phyloP scores from a whole-genome alignment of 257 asterid species.

The Fraxinus pennsylvanica region DNA sequence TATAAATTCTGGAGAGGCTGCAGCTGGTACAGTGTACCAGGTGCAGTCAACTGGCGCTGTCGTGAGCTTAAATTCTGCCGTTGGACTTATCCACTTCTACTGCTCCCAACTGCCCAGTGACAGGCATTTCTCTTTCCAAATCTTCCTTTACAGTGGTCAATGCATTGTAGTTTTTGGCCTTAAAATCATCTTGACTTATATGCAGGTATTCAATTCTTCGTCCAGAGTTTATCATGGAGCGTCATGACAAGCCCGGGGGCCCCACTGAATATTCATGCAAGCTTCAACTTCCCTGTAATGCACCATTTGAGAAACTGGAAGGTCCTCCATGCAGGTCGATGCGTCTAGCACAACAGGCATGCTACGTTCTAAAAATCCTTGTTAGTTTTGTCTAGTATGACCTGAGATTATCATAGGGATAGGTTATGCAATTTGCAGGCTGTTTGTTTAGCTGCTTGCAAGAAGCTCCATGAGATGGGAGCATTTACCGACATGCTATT shows the following conservation, averaged over 20 bases:
- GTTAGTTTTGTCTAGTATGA: conserved; percentile 8
- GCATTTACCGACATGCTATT: conserved; percentile 99
- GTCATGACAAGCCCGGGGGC: conserved; percentile 73
- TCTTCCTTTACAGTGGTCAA: not conserved
- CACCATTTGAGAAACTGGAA: conserved; percentile 92
- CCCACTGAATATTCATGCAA: conserved; percentile 87
- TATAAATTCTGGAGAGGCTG: conserved; percentile 55
- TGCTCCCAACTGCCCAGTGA: conserved; percentile 99
- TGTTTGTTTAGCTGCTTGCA: conserved; percentile 98
- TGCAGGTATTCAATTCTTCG: conserved; percentile 91
- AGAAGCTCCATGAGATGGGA: conserved; percentile 99
- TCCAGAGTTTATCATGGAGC: conserved; percentile 92
- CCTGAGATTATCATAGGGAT: conserved; percentile 21
- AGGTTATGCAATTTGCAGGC: conserved; percentile 53
- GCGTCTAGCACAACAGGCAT: conserved; percentile 98
- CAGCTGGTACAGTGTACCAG: conserved; percentile 68
- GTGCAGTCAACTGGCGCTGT: conserved; percentile 99
- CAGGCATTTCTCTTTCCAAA: conserved; percentile 53
- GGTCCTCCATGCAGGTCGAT: conserved; percentile 93
- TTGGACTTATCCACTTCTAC: conserved; percentile 94
- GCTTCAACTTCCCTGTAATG: conserved; percentile 99
- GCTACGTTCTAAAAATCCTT: conserved; percentile 27
- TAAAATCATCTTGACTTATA: conserved; percentile 5
- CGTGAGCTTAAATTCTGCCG: conserved; percentile 98
- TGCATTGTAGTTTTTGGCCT: not conserved